Conservation (phyloP, 352 stramenopile species). For the Pythium dissotocum region DNA sequence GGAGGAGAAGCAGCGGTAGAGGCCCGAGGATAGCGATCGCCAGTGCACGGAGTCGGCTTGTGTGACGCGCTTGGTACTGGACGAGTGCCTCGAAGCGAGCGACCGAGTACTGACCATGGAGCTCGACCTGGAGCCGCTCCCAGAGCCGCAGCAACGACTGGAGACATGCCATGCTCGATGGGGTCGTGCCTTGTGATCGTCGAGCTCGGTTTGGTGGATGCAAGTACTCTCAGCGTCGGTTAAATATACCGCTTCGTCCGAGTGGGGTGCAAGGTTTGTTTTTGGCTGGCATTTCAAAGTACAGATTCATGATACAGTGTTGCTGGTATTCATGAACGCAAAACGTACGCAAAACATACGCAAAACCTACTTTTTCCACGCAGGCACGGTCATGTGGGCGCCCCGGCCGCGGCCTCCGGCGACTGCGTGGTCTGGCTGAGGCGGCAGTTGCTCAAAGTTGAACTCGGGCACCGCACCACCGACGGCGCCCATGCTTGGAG, state of each 20-base stretch:
- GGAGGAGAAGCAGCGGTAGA: background rate
- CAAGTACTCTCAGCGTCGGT: too few species aligned
- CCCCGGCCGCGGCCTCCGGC: constrained; percentile 50
- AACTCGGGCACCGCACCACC: constrained; percentile 28
- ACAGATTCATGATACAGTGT: too few species aligned
- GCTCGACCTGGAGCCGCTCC: background rate
- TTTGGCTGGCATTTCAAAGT: too few species aligned
- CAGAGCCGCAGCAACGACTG: background rate
- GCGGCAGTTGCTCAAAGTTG: constrained; percentile 28
- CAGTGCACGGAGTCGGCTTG: background rate
- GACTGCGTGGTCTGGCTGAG: constrained; percentile 14
- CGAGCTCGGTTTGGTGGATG: too few species aligned
- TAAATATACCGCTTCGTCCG: too few species aligned
- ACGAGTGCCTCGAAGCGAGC: background rate
- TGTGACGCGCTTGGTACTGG: background rate
- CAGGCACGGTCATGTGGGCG: constrained; percentile 66
- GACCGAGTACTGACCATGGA: background rate
- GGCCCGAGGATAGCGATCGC: background rate
- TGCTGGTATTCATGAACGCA: too few species aligned
- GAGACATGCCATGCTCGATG: too few species aligned
- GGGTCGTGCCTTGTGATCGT: too few species aligned
- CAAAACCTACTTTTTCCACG: constrained; percentile 58
- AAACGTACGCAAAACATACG: too few species aligned
- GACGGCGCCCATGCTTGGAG: constrained; percentile 34
- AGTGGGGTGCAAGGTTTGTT: too few species aligned